Conservation (phyloP, 805 yeast genomes). For the Metschnikowia matae region DNA sequence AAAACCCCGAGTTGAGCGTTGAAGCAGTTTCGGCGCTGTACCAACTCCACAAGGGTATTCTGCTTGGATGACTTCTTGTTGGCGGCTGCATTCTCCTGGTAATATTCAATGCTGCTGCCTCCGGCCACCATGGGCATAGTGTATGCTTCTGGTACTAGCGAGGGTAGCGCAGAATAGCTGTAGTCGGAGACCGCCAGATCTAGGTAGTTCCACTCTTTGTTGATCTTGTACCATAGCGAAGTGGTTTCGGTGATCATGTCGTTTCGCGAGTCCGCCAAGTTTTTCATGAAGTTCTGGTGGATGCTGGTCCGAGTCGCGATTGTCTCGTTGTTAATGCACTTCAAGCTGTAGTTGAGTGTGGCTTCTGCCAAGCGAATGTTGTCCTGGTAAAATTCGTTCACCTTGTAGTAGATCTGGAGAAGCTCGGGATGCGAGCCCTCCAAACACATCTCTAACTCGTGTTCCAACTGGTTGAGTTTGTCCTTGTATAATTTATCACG, state of each 20-base stretch:
- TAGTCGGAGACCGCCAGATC: conserved; percentile 59
- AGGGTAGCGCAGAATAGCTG: conserved; percentile 44
- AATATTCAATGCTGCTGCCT: conserved; percentile 17
- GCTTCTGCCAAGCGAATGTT: conserved; percentile 48
- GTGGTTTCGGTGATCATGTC: conserved; percentile 70
- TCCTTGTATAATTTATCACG: conserved; percentile 84
- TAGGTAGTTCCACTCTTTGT: conserved; percentile 79
- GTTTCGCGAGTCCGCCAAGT: conserved; percentile 61
- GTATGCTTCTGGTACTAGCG: conserved; percentile 9
- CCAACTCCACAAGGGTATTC: conserved; percentile 39
- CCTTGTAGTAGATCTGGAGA: conserved; percentile 61
- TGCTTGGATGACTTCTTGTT: conserved; percentile 36
- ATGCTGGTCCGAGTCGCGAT: conserved; percentile 71
- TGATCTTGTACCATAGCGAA: conserved; percentile 85
- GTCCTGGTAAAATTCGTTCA: conserved; percentile 70
- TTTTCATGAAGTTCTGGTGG: conserved; percentile 78
- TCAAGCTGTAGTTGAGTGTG: conserved; percentile 54
- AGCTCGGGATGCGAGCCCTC: conserved; percentile 92
- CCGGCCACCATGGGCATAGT: conserved; percentile 15
- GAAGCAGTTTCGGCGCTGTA: conserved; percentile 61
- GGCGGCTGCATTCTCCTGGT: conserved; percentile 18
- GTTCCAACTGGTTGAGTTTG: conserved; percentile 68
- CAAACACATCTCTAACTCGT: conserved; percentile 80
- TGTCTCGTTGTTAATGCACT: conserved; percentile 78
- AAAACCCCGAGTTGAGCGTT: conserved; percentile 68